Evolutionary conservation across 2,329 filamentous ascomycete genomes (phyloP), one percentile per base, ranked within the genome.

Genomic region (Lizonia empirigonia): DNA sequence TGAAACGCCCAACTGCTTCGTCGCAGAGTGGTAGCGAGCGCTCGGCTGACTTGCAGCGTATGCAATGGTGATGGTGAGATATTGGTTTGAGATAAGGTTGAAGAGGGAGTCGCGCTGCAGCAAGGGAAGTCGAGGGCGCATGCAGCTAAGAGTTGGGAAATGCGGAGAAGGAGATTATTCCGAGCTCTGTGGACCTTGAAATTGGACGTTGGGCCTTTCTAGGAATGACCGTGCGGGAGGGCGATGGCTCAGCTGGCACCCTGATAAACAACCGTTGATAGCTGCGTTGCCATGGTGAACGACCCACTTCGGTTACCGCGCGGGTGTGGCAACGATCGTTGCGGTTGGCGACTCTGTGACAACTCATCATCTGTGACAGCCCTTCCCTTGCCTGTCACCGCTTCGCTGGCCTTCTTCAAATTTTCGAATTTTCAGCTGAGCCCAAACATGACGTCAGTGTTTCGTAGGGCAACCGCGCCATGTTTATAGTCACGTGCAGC

Each of bases 121-220:
- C 44, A 58, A 50, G 55, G 47, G 49, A n/a, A 56, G 39, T 50
- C 30, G 50, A 51, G 52, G 44, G 56, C 46, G 54, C 48, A 65
- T 67, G 59, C 62, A 62, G 59, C 64, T 61, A 65, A 54, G 50
- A 44, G 49, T 44, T 53, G 51, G 44, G 56, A 53, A 62, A 53
- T 65, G 64, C 61, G 63, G 64, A 65, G 64, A 63, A 58, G 37
- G 42, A 32, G 30, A 44, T 41, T 55, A 58, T 55, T 54, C 55
- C 53, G 46, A 44, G 44, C 38, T 53, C 34, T 56, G 57, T 59
- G 61, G 55, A 45, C 53, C 58, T 37, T 35, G 44, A 35, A 45
- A 53, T 57, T 48, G 47, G 38, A 38, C 50, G 48, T 52, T 53
- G 49, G 42, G 42, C 50, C 50, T 38, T 38, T 44, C 50, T 53